Conservation (phyloP, 2,329 filamentous ascomycete genomes). For the Bretziella fagacearum region DNA sequence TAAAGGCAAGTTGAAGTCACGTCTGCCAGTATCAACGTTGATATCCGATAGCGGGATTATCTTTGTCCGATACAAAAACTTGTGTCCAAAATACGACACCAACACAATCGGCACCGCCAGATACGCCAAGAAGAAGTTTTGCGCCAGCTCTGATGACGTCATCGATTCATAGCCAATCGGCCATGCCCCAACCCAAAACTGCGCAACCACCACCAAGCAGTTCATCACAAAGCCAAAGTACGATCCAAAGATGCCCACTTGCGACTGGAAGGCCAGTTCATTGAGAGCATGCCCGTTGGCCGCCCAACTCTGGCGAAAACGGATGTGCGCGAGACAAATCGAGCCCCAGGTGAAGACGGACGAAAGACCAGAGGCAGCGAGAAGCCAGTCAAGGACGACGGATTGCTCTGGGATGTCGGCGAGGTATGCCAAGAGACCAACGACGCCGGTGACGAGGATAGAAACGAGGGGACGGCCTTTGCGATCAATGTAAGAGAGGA, state of each 20-base stretch:
- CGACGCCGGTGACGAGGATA: slow-evolving; percentile 45
- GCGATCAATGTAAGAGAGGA: slow-evolving; percentile 68
- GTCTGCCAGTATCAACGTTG: slow-evolving; percentile 70
- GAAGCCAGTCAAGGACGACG: slow-evolving; percentile 58
- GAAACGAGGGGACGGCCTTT: slow-evolving; percentile 63
- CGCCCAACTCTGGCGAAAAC: slow-evolving; percentile 71
- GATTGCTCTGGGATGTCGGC: slow-evolving; percentile 39
- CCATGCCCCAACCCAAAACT: slow-evolving; percentile 77
- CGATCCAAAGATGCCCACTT: slow-evolving; percentile 63
- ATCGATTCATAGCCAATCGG: slow-evolving; percentile 43
- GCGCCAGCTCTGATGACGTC: slow-evolving; percentile 30
- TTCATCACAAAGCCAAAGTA: slow-evolving; percentile 68
- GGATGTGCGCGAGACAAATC: slow-evolving; percentile 82
- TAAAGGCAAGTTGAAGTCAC: slow-evolving; percentile 67
- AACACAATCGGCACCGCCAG: slow-evolving; percentile 53
- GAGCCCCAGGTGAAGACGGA: slow-evolving; percentile 66
- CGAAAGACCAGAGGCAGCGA: slow-evolving; percentile 52
- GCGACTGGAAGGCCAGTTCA: slow-evolving; percentile 67
- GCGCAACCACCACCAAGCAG: slow-evolving; percentile 55
- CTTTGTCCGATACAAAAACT: slow-evolving; percentile 53
- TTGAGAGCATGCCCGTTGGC: slow-evolving; percentile 49
- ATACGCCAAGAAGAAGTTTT: slow-evolving; percentile 59
- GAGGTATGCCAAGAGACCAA: slow-evolving; percentile 66
- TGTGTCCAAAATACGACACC: slow-evolving; percentile 55
- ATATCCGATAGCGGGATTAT: slow-evolving; percentile 56